phyloP scores from a whole-genome alignment of 768 basidiomycete genomes.

The Suillus lakei region DNA sequence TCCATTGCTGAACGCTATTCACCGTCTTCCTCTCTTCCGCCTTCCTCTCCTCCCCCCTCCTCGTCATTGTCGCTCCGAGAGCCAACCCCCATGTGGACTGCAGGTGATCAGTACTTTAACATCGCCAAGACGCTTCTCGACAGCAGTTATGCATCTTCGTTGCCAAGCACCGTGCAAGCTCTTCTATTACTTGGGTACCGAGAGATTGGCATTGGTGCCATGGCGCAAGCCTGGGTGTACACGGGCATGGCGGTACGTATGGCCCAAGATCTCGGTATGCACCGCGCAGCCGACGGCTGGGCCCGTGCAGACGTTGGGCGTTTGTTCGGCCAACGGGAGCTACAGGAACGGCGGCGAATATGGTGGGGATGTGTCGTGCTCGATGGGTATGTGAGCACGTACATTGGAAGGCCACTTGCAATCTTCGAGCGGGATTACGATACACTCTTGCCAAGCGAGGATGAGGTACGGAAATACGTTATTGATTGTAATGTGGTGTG shows the following conservation, averaged over 20 bases:
- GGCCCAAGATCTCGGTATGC: conserved; percentile 89
- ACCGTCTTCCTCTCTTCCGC: conserved; percentile 28
- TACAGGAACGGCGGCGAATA: conserved; percentile 72
- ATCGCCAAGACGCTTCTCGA: conserved; percentile 71
- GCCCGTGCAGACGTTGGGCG: conserved; percentile 57
- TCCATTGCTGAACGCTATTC: conserved; percentile 80
- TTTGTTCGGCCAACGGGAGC: conserved; percentile 63
- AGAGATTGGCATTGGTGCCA: conserved; percentile 87
- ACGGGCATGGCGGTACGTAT: conserved; percentile 91
- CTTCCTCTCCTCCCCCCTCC: conserved; percentile 33
- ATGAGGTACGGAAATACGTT: conserved; percentile 49
- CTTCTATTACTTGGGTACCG: conserved; percentile 82
- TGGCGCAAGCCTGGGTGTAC: conserved; percentile 88
- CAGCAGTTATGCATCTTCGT: conserved; percentile 69
- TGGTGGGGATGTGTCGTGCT: conserved; percentile 83
- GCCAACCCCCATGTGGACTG: conserved; percentile 74
- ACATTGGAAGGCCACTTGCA: conserved; percentile 79
- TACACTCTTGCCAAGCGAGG: conserved; percentile 63
- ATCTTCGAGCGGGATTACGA: conserved; percentile 81
- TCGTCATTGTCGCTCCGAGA: conserved; percentile 44
- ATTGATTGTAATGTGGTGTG: conserved; percentile 1
- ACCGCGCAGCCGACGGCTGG: conserved; percentile 83
- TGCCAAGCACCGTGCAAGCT: conserved; percentile 77
- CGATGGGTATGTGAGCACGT: conserved; percentile 80
- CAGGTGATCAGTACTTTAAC: conserved; percentile 74